Base-by-base conservation (phyloP, 768 basidiomycete genomes). In the Leccinellum rugosiceps region DNA sequence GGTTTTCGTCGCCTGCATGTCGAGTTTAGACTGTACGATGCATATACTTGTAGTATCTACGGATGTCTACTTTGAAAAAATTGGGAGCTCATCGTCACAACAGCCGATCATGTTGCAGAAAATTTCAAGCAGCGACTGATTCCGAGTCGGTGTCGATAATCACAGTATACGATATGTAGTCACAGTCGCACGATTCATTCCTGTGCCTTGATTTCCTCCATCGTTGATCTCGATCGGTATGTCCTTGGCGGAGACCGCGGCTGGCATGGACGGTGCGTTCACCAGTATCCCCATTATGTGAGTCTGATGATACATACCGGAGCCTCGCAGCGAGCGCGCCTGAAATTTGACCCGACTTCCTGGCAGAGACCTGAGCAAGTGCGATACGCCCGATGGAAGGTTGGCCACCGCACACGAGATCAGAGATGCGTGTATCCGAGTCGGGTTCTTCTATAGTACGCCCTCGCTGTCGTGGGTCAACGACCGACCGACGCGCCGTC, bases 391-490 rank as follows among this genome's bases (percentile, higher is more conserved):
- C 19, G 63, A 71, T 31, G 68, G 74, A 23, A 78, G 81, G 43
- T 65, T 68, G 52, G 71, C 67, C 2, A 70, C 93, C 1, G 89
- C 84, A 0, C 65, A 73, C 23, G 72, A 82, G 60, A 80, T 94
- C 44, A 78, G 87, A 53, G 79, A 88, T 61, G 92, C 92, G 0
- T 92, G 90, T 62, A 84, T 90, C 55, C 79, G 83, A 52, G 90
- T 90, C 6, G 92, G 92, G 1, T 94, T 95, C 68, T 90, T 94
- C 70, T 94, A 94, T 64, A 82, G 88, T 88, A 60, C 21, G 75
- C 8, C 15, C 31, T 26, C 5, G 3, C 53, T 43, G 9, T 57
- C 53, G 26, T 8, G 31, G 25, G n/a, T 41, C 38, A 19, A 30
- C 23, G 25, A 28, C 17, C 31, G 45, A 32, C 15, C 6, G 25